These are phyloP conservation scores for Eleusine indica DNA, from an alignment of 176 grass and related monocot species.

Conservation along the genomic window DNA sequence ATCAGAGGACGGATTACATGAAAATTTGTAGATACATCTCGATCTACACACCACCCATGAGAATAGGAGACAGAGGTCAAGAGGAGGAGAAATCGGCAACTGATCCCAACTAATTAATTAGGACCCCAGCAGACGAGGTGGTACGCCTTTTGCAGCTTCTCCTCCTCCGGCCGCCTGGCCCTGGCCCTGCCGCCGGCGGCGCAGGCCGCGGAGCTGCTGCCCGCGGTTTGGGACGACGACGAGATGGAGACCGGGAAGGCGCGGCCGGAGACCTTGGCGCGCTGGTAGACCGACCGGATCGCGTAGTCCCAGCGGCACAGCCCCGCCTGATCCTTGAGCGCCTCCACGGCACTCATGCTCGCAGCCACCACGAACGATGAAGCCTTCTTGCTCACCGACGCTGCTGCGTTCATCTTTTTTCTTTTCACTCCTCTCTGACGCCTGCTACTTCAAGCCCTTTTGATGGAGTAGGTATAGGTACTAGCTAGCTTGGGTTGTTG, in stretches of 20 bases:
- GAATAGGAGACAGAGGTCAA: neutral
- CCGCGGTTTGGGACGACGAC: neutral
- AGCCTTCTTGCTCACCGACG: conserved; percentile 39
- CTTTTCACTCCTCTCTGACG: neutral
- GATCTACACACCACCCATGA: neutral
- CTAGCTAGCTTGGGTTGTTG: neutral
- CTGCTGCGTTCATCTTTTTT: conserved; percentile 33
- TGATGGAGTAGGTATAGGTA: neutral
- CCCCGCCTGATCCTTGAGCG: conserved; percentile 75
- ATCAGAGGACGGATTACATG: neutral
- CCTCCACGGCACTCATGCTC: conserved; percentile 68
- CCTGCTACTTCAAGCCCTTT: neutral
- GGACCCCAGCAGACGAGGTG: conserved; percentile 81
- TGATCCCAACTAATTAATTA: conserved; percentile 23
- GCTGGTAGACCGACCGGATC: conserved; percentile 49
- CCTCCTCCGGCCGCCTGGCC: conserved; percentile 40
- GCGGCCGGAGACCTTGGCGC: conserved; percentile 32
- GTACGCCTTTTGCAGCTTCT: conserved; percentile 67
- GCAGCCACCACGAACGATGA: conserved; percentile 59
- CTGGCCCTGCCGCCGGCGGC: neutral
- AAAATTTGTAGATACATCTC: neutral
- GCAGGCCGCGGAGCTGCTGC: neutral
- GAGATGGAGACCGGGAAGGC: conserved; percentile 40
- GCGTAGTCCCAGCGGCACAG: conserved; percentile 79
- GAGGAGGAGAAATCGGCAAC: neutral